Evolutionary conservation across 306 rosid genomes (phyloP), one percentile per base, ranked within the genome.

Genomic region (Ceratonia siliqua): DNA sequence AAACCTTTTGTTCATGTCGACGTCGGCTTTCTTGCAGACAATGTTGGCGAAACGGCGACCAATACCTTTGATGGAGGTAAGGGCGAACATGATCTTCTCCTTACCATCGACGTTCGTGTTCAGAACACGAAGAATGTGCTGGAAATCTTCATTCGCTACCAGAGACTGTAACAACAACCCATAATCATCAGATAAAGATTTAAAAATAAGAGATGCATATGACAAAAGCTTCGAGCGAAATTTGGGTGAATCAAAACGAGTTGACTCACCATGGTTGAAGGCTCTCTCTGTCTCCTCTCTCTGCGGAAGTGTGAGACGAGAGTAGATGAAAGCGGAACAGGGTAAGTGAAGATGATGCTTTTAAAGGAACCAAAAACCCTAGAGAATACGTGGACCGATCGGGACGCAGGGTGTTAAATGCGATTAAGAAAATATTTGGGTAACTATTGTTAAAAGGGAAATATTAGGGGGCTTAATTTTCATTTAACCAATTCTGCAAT

Each of bases 11-110:
- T 78, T 87, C 91, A 85, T 87, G 75, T 85, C 91, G 48, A 85
- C 79, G 3, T 87, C 89, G 32, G 91, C 91, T 74, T 87, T 87
- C 85, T 87, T 87, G 87, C 91, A 87, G 79, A 66, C 82, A 57
- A 87, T 78, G 82, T 87, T 85, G 49, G 91, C 87, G 13, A 87
- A 78, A 35, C 89, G 89, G 68, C 89, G 83, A 43, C 91, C 91
- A 14, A 87, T 87, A 85, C 91, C 91, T 68, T 87, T 87, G 81
- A 87, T 87, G 79, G 91, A 85, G 77, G 91, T 87, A 6, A 87
- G 79, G 8, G 91, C 89, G 38, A 87, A 87, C 91, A 87, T 84
- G 73, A 87, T 87, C 76, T 78, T 87, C 78, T 85, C 87, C 82
- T 87, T 85, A 3, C 91, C 91, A 74, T 87, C 91, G 3, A 87